Evolutionary conservation across 768 basidiomycete genomes (phyloP).

Genomic region (Boletus rubescentipes): DNA sequence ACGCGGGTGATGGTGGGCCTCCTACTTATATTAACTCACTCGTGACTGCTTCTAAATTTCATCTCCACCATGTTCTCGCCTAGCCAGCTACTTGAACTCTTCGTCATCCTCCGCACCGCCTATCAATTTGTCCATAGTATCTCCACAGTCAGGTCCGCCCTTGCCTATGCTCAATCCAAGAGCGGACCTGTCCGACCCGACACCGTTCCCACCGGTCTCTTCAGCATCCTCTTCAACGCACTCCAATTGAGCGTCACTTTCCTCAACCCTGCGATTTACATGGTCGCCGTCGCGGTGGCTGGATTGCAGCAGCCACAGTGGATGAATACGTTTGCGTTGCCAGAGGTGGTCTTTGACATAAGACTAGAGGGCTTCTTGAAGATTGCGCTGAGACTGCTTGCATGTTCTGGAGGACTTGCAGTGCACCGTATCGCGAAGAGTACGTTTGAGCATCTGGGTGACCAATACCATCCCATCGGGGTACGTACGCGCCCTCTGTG

Average conservation of each 20-base stretch:
- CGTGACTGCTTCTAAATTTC: not conserved
- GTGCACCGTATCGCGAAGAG: not conserved
- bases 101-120: not conserved
- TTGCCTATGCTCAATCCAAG: not conserved
- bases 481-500: not conserved
- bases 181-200: constrained; percentile 6
- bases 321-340: constrained; percentile 1
- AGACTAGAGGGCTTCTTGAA: not conserved
- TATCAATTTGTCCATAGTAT: not conserved
- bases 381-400: constrained; percentile 2
- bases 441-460: constrained; percentile 1
- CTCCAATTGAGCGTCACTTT: not conserved
- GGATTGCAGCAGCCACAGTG: constrained; percentile 6
- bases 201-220: not conserved
- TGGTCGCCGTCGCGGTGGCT: not conserved
- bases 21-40: not conserved
- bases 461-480: constrained; percentile 9
- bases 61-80: constrained; percentile 4
- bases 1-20: not conserved
- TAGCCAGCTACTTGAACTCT: constrained; percentile 1
- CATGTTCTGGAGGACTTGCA: not conserved
- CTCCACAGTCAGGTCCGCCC: not conserved
- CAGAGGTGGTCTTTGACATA: not conserved
- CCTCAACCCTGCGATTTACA: not conserved
- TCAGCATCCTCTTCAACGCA: not conserved